Conservation (phyloP, 331 rosid genomes). For the Stylosanthes scabra region DNA sequence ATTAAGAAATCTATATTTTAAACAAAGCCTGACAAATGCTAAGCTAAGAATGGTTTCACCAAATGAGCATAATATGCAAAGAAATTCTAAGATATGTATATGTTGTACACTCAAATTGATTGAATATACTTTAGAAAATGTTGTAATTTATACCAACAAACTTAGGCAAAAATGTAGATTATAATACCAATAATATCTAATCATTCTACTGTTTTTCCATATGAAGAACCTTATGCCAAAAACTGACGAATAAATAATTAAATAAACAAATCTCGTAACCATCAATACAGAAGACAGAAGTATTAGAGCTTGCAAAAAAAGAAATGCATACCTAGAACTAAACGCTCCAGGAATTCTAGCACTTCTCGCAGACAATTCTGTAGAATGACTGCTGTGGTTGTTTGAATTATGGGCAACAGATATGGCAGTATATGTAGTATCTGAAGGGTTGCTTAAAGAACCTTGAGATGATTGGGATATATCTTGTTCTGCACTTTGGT, state of each 20-base stretch:
- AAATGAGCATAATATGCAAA: neutral
- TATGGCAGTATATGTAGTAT: conserved; percentile 65
- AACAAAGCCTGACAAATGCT: neutral
- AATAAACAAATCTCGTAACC: neutral
- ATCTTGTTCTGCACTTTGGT: conserved; percentile 54
- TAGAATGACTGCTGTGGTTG: conserved; percentile 44
- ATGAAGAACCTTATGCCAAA: neutral
- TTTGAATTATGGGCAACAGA: conserved; percentile 58
- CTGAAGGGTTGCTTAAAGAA: conserved; percentile 57
- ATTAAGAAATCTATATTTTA: neutral
- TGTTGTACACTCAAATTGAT: neutral
- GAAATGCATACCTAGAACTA: conserved; percentile 54
- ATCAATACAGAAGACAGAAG: neutral
- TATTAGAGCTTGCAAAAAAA: neutral
- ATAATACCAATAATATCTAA: neutral
- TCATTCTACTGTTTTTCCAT: conserved; percentile 1
- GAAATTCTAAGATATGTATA: neutral
- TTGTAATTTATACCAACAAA: neutral
- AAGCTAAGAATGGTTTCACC: conserved; percentile 2
- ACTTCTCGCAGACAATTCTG: conserved; percentile 52
- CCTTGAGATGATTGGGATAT: conserved; percentile 54
- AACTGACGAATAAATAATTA: neutral
- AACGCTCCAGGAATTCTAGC: conserved; percentile 52
- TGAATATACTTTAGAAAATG: neutral
- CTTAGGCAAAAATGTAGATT: neutral